phyloP scores from a whole-genome alignment of 495 filamentous ascomycete species.

The Daldinia decipiens region DNA sequence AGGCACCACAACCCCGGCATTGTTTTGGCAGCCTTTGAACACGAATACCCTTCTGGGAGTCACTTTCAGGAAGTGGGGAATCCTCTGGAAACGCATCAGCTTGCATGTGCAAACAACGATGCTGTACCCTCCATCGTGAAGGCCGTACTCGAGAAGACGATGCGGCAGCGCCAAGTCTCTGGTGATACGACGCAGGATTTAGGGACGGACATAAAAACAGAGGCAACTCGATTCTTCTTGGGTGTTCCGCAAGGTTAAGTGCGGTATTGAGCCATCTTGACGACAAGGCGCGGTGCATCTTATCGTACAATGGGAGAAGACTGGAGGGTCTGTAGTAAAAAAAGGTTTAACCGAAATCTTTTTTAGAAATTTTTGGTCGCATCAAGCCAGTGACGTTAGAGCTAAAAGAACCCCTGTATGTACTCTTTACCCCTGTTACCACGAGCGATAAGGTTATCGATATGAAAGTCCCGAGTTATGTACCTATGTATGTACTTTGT shows the following conservation, averaged over 20 bases:
- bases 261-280: slow-evolving; percentile 56
- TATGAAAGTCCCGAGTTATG: slow-evolving; percentile 15
- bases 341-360: not conserved
- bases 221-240: slow-evolving; percentile 50
- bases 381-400: slow-evolving; percentile 24
- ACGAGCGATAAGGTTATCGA: slow-evolving; percentile 33
- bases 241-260: slow-evolving; percentile 52
- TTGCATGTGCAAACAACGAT: slow-evolving; percentile 48
- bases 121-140: slow-evolving; percentile 40
- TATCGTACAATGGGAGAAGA: slow-evolving; percentile 25
- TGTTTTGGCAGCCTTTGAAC: slow-evolving; percentile 60
- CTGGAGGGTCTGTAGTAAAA: not conserved
- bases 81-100: slow-evolving; percentile 20
- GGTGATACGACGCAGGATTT: slow-evolving; percentile 20
- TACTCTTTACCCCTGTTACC: slow-evolving; percentile 5
- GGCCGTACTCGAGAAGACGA: slow-evolving; percentile 17
- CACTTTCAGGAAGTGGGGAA: not conserved
- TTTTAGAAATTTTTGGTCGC: slow-evolving; percentile 16
- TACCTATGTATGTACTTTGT: slow-evolving; percentile 9
- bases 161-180: slow-evolving; percentile 28
- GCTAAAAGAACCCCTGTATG: slow-evolving; percentile 4
- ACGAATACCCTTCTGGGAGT: not conserved
- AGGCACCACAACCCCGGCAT: slow-evolving; percentile 92
- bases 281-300: slow-evolving; percentile 61
- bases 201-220: slow-evolving; percentile 59